Conservation (phyloP, 805 yeast genomes). For the Metschnikowia anglica region DNA sequence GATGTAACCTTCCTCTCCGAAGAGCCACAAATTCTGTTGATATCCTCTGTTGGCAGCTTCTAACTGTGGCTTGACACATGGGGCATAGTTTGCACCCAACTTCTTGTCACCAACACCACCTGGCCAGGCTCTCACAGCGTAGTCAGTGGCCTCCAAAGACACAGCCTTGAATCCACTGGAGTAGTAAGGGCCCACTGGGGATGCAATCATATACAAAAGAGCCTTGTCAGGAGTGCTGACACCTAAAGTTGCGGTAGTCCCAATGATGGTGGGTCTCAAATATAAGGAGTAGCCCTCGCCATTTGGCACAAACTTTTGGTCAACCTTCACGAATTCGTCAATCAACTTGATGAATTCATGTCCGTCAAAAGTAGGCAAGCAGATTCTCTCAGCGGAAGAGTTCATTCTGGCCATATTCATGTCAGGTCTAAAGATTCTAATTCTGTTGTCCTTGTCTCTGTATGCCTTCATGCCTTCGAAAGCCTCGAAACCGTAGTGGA, state of each 20-base stretch:
- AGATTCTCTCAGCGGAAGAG: slow-evolving; percentile 82
- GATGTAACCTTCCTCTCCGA: slow-evolving; percentile 80
- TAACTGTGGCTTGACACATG: slow-evolving; percentile 86
- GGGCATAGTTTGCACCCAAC: slow-evolving; percentile 97
- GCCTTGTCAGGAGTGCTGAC: slow-evolving; percentile 83
- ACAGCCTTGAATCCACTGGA: slow-evolving; percentile 93
- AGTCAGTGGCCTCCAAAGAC: slow-evolving; percentile 88
- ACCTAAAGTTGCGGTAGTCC: slow-evolving; percentile 87
- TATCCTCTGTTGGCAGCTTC: slow-evolving; percentile 90
- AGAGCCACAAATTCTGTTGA: slow-evolving; percentile 95
- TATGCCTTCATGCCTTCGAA: slow-evolving; percentile 97
- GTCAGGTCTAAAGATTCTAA: slow-evolving; percentile 87
- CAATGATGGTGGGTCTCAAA: slow-evolving; percentile 92
- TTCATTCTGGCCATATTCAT: slow-evolving; percentile 92
- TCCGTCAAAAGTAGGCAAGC: slow-evolving; percentile 81
- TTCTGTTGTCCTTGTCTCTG: slow-evolving; percentile 48
- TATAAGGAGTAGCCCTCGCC: slow-evolving; percentile 89
- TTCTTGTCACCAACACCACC: slow-evolving; percentile 97
- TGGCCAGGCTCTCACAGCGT: slow-evolving; percentile 98
- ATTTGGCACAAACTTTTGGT: slow-evolving; percentile 75
- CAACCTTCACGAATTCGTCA: slow-evolving; percentile 72
- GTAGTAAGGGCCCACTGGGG: slow-evolving; percentile 95
- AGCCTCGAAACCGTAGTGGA: slow-evolving; percentile 92
- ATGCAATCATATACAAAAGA: slow-evolving; percentile 78
- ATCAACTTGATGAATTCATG: slow-evolving; percentile 75